Base-by-base conservation (phyloP, 2,329 filamentous ascomycete species). In the Neoascochyta sp. region DNA sequence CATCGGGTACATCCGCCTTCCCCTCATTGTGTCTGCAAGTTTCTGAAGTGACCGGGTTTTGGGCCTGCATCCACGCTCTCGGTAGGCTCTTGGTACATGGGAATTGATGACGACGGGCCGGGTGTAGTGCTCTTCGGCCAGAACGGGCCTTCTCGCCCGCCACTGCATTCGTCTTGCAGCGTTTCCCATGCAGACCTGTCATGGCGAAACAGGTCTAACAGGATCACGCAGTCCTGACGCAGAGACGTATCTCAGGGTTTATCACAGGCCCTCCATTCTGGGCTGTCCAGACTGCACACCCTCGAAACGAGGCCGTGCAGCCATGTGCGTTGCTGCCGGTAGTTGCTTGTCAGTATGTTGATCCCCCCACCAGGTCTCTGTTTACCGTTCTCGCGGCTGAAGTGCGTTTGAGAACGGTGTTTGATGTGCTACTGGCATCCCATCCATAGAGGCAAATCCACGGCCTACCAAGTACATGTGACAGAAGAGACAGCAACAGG, bases 261-360 rank as follows among this genome's bases (percentile, higher is more conserved):
- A 25, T 16, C 20, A 29, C 29, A 15, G 29, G 33, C 29, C 29
- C 27, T 30, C 29, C 29, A n/a, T n/a, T n/a, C n/a, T n/a, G n/a
- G n/a, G n/a, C n/a, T n/a, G n/a, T n/a, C n/a, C n/a, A n/a, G n/a
- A n/a, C n/a, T n/a, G n/a, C n/a, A n/a, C n/a, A n/a, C n/a, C 27
- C 23, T 24, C 29, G 26, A 24, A 26, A 27, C 23, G 20, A 29
- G 28, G 34, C 28, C 34, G 34, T 37, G 34, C 34, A 23, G 34
- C 34, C 29, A 37, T 37, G 34, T 29, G 34, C 18, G 34, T 26
- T 22, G 19, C 27, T 37, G 34, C 19, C 34, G 34, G 34, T 27
- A 37, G 23, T 37, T 33, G 22, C 14, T 15, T 27, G 23, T 24
- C 19, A 37, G 3, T n/a, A n/a, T n/a, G n/a, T n/a, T n/a, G n/a